Base-by-base conservation (phyloP, 192 early-diverging fungal species). In the Dimargaris cristalligena region DNA sequence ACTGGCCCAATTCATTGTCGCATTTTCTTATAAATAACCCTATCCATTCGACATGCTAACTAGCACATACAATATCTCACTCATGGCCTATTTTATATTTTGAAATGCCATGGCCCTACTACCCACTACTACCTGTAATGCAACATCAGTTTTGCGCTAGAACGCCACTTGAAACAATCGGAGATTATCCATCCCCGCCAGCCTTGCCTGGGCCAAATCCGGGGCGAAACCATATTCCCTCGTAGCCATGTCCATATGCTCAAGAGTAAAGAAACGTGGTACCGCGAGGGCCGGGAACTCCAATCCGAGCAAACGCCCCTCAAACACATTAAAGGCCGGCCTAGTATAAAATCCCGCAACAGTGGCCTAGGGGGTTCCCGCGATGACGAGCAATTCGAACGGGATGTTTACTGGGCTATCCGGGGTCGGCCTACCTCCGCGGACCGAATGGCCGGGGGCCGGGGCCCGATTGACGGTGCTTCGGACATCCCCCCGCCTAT, bases 191-290 rank as follows among this genome's bases (percentile, higher is more conserved):
- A 89, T 62, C 89, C 91, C 16, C 63, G 65, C 0, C 60, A 67
- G 23, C 80, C 88, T 9, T 62, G 83, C n/a, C 66, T 97, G 10
- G 94, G 92, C 4, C 62, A 74, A 44, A 77, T 87, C 33, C 81
- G 84, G 46, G 81, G 81, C 35, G 87, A 93, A 52, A 61, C 71
- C 1, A 82, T 97, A 2, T 97, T 85, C 70, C 84, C 87, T 45
- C 78, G 92, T 28, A 62, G 67, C 34, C 72, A 78, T 52, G 90
- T 94, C 16, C 73, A 81, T 18, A 65, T 70, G 44, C 68, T 85
- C 6, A 52, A 45, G 30, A 85, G 76, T 31, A 72, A 64, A 26
- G 84, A 76, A 52, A 71, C 65, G 31, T 91, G 82, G 87, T 72
- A 73, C 35, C 80, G 78, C 52, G 66, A 73, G 49, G 92, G 76